Evolutionary conservation across 495 filamentous ascomycete species (phyloP), one percentile per base, ranked within the genome.

Genomic region (Aspergillus homomorphus): DNA sequence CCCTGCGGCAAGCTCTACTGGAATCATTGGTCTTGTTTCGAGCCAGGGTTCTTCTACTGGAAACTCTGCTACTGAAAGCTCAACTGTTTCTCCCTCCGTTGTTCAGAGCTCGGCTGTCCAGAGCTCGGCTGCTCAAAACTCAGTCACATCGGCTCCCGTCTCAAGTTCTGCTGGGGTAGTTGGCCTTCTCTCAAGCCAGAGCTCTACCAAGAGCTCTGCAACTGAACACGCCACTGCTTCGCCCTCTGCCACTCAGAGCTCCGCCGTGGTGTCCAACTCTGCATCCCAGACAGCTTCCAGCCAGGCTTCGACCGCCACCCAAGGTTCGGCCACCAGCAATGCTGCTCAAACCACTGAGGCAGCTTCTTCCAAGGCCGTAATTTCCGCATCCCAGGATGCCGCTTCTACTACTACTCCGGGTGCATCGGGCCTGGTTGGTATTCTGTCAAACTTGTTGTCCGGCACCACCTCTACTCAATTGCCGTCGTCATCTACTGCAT

Each of bases 311-410:
- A 28, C 26, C 26, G 33, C 33, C 33, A n/a, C n/a, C n/a, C n/a
- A n/a, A n/a, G n/a, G n/a, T n/a, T n/a, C n/a, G n/a, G n/a, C n/a
- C n/a, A 38, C 33, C 33, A 50, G 1, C 46, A 26, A 8, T 2
- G 23, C 46, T 28, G 23, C 46, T 28, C 23, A 51, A 23, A 51
- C 48, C n/a, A 51, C 21, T 51, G 48, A 24, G 6, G 46, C 46
- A 18, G 46, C 22, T 1, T 50, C 45, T 23, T 46, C 46, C 15
- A 50, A 24, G 3, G 21, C 24, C 21, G 18, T 50, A 1, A 16
- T 24, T 3, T 15, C 21, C 24, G 20, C 46, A 8, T 50, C 46
- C 26, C 46, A 50, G 24, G 46, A 50, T 7, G 46, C 16, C 12
- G 24, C 46, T 15, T 23, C 46, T n/a, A 50, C 46, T 16, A n/a